These are phyloP conservation scores for Sanghuangporus sanghuang DNA, from an alignment of 1,284 basidiomycete genomes.

Conservation along the genomic window DNA sequence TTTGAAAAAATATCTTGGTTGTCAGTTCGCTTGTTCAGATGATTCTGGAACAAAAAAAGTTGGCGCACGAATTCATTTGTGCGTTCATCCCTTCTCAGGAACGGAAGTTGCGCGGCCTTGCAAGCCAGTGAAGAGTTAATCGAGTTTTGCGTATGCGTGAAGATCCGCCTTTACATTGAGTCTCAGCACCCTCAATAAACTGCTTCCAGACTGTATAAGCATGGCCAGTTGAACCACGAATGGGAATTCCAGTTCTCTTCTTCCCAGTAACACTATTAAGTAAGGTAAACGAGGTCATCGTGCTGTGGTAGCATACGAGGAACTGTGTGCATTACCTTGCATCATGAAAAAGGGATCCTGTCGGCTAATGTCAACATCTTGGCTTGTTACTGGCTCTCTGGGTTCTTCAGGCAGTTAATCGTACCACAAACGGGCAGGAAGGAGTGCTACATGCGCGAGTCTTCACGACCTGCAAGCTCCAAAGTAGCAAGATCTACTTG, in stretches of 20 bases:
- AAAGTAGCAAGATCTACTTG: too few species aligned
- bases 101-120: neutral
- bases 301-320: neutral
- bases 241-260: neutral
- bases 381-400: too few species aligned
- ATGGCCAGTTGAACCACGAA: neutral
- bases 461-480: too few species aligned
- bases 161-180: neutral
- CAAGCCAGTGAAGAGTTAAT: neutral
- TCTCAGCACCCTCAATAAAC: too few species aligned
- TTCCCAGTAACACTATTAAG: neutral
- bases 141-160: neutral
- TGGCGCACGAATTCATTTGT: neutral
- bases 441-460: too few species aligned
- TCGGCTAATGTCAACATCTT: too few species aligned
- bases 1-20: too few species aligned
- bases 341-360: too few species aligned
- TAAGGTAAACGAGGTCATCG: neutral
- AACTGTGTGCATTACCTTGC: neutral
- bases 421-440: too few species aligned
- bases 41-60: too few species aligned
- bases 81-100: neutral
- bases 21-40: too few species aligned
- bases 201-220: neutral
- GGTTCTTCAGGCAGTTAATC: too few species aligned